Evolutionary conservation across 2,329 filamentous ascomycete species (phyloP), one percentile per base, ranked within the genome.

Genomic region (Fusarium neocosmosporiellum): DNA sequence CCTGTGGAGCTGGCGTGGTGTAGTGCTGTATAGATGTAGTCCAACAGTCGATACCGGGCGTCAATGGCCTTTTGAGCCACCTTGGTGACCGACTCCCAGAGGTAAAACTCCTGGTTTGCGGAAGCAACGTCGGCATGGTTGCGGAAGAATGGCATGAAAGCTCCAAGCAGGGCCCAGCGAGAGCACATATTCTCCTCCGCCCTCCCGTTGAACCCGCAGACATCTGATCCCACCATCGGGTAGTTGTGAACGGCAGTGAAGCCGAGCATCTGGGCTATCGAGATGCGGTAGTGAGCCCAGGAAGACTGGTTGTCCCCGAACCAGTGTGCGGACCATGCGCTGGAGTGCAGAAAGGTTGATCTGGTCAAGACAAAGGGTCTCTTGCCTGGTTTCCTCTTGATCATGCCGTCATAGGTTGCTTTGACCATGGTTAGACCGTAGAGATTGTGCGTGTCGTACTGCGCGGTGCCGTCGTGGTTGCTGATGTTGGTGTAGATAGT

Each of bases 391-490:
- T 90, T 89, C 20, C 93, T 85, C 3, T 85, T 80, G 4, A 91
- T 83, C 34, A 96, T 88, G 65, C 90, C 93, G 54, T 92, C 84
- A 78, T 94, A 94, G 0, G 94, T 96, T 11, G 93, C 92, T 67
- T 93, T 92, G 65, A 94, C 85, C 72, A 95, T 93, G 79, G 92
- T 90, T 76, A 93, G 88, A 1, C 93, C 93, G 77, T 87, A 96
- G 1, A 96, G 83, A 77, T 94, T 96, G 85, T 97, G 94, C 29
- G 94, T 89, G 78, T 97, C 94, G 78, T 97, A 97, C 78, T 97
- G 92, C 43, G 89, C 80, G 1, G 89, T 85, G 5, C 93, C 93
- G 74, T 94, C 92, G 53, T 88, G 85, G 77, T 96, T 93, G 3
- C 92, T 94, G 0, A 94, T 92, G 76, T 96, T 94, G 0, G 93